phyloP scores from a whole-genome alignment of 257 asterid species.

The Capsicum chinense region DNA sequence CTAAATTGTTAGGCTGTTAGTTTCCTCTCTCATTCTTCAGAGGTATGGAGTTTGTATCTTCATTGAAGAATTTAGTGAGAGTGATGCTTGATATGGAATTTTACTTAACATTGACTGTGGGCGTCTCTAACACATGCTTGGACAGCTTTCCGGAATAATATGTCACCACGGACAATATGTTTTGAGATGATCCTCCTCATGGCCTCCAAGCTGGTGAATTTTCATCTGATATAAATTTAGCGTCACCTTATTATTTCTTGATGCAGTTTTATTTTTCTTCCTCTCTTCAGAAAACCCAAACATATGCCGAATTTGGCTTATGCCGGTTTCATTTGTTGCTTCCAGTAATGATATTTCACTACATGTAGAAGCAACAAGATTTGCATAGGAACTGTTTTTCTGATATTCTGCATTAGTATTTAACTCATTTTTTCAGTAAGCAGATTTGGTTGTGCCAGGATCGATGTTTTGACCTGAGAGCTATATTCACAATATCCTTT shows the following conservation, averaged over 20 bases:
- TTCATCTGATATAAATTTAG: slow-evolving; percentile 23
- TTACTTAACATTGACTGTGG: slow-evolving; percentile 5
- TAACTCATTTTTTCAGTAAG: slow-evolving; percentile 4
- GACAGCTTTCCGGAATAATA: slow-evolving; percentile 27
- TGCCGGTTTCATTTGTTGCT: slow-evolving; percentile 38
- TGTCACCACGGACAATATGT: neutral
- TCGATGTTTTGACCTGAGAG: slow-evolving; percentile 49
- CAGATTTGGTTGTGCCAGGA: slow-evolving; percentile 42
- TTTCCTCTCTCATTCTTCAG: slow-evolving; percentile 31
- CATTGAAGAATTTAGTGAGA: slow-evolving; percentile 9
- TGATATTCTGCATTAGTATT: slow-evolving; percentile 13
- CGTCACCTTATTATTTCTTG: neutral
- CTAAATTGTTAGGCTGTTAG: slow-evolving; percentile 27
- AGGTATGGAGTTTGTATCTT: slow-evolving; percentile 40
- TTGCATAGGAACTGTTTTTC: slow-evolving; percentile 24
- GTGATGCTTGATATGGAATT: slow-evolving; percentile 29
- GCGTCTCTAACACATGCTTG: slow-evolving; percentile 25
- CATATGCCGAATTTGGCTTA: neutral
- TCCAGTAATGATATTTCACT: slow-evolving; percentile 15
- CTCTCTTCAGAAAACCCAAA: neutral
- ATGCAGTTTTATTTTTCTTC: slow-evolving; percentile 22
- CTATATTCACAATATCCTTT: slow-evolving; percentile 57
- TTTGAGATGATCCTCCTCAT: slow-evolving; percentile 31
- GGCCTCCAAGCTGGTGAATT: slow-evolving; percentile 34
- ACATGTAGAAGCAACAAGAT: slow-evolving; percentile 25